Base-by-base conservation (phyloP, 257 asterid species). In the Solanum phureja region DNA sequence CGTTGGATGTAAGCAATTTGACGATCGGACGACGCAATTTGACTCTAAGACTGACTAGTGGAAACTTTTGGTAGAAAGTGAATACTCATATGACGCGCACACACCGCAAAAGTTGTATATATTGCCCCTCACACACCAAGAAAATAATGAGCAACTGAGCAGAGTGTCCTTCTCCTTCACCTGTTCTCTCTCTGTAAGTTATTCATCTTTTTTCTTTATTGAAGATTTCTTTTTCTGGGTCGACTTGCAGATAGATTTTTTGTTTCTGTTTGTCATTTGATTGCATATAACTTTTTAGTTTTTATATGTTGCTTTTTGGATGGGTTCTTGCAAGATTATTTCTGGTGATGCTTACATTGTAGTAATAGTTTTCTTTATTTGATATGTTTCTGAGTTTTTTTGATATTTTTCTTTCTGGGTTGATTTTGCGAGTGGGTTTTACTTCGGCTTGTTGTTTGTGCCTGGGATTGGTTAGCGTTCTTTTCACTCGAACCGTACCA, bases 11-110 rank as follows among this genome's bases (percentile, higher is more conserved):
- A 35, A 33, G 34, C 33, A 85, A 84, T 23, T 27, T 27, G 33
- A 31, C 19, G 46, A 93, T 93, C 91, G 0, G 16, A 92, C 92
- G 92, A 62, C 91, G 64, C 64, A 24, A 27, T 13, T 88, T 88
- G 88, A 83, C 84, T 68, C 11, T 3, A 52, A 35, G 82, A 86
- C 73, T 52, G 81, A 14, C 66, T 11, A 42, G 86, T 83, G 85
- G 84, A 68, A 77, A 79, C 38, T 87, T 72, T 62, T 86, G 38
- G 86, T 58, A 40, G 38, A 88, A 88, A 46, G 69, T n/a, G 42
- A 49, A 81, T 9, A 27, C 29, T 27, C 29, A 31, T 64, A 46
- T 81, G 68, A 46, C 69, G 35, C 29, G 52, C 7, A 18, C 49
- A 5, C 13, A 12, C 3, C 29, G 1, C 85, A 46, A 46, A 81